Base-by-base conservation (phyloP, 2,329 filamentous ascomycete species). In the Ramularia collo-cygni region DNA sequence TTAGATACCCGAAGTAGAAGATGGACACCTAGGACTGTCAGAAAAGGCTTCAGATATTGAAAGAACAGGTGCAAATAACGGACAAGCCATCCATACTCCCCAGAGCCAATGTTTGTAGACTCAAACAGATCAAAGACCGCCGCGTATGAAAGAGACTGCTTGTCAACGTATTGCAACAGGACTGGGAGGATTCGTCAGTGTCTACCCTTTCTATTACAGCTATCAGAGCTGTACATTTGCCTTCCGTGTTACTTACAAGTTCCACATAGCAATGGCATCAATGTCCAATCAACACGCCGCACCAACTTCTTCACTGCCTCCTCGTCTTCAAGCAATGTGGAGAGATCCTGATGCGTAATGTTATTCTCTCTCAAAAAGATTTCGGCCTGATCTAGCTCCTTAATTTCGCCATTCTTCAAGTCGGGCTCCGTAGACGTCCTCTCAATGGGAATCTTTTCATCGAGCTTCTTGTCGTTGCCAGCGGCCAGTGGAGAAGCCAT, bases 41-140 rank as follows among this genome's bases (percentile, higher is more conserved):
- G n/a, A n/a, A n/a, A n/a, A n/a, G n/a, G n/a, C n/a, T n/a, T n/a
- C n/a, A n/a, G n/a, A n/a, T n/a, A n/a, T n/a, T n/a, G n/a, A n/a
- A n/a, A n/a, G n/a, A n/a, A n/a, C n/a, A n/a, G n/a, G n/a, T n/a
- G n/a, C 15, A 65, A 71, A 1, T n/a, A n/a, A n/a, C n/a, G n/a
- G n/a, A 71, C 69, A n/a, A 75, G 64, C 71, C 73, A 76, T 33
- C 65, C 66, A 44, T 77, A 78, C 37, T 75, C 58, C 1, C 61
- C 59, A 10, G 61, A 54, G 1, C 57, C 65, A 48, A 75, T 74
- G 13, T 65, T 58, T 0, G 72, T 74, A 15, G 66, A 65, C 9
- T 59, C 56, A 44, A 76, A 70, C 0, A 77, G 60, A 34, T 77
- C 75, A 43, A 76, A 77, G 0, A 77, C 71, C 2, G 74, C 72